These are phyloP conservation scores for Phaffomyces thermotolerans DNA, from an alignment of 805 yeast species.

Conservation along the genomic window DNA sequence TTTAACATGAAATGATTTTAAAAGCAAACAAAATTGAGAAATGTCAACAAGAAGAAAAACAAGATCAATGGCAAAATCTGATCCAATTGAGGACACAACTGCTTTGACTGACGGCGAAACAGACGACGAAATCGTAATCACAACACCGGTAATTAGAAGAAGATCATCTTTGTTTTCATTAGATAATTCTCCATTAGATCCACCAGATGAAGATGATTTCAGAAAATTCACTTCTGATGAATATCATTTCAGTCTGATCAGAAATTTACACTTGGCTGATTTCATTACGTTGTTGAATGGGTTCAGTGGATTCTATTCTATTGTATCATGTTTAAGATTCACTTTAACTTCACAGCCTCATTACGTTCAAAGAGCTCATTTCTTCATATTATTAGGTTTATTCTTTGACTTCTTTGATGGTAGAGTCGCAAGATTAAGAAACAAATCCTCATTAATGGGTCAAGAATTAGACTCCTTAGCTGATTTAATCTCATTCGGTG, in stretches of 20 bases:
- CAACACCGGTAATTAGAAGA: constrained; percentile 24
- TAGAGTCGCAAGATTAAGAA: constrained; percentile 89
- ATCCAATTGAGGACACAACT: not conserved
- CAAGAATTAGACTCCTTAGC: constrained; percentile 97
- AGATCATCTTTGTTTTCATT: constrained; percentile 48
- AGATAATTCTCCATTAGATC: constrained; percentile 47
- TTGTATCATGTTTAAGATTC: constrained; percentile 78
- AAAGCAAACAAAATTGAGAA: not conserved
- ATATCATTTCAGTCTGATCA: constrained; percentile 78
- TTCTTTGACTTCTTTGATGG: constrained; percentile 97
- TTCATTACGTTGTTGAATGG: constrained; percentile 92
- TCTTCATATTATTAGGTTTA: constrained; percentile 82
- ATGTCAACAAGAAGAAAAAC: constrained; percentile 2
- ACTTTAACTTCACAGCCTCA: constrained; percentile 61
- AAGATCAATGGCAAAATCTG: constrained; percentile 3
- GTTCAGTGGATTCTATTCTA: constrained; percentile 86
- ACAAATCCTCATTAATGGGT: constrained; percentile 89
- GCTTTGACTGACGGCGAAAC: constrained; percentile 18
- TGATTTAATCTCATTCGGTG: constrained; percentile 90
- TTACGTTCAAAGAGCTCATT: constrained; percentile 81
- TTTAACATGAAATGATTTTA: not conserved
- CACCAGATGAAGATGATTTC: constrained; percentile 73
- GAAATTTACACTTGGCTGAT: constrained; percentile 92
- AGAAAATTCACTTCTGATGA: constrained; percentile 73
- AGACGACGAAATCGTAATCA: constrained; percentile 13